Evolutionary conservation across 768 basidiomycete species (phyloP).

Genomic region (Cystobasidium ongulense): DNA sequence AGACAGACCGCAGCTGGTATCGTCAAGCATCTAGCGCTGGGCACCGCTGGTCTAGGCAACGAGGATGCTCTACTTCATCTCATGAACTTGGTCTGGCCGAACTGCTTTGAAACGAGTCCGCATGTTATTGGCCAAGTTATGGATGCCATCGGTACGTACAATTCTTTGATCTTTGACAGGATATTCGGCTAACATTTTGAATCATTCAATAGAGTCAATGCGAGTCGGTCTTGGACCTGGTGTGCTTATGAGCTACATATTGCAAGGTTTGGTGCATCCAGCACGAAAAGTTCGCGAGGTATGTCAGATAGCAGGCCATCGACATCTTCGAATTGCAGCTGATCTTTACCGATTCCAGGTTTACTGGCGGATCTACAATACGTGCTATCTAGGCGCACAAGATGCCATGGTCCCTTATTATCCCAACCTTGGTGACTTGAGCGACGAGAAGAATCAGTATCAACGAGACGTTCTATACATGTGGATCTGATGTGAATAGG

Average conservation of each 20-base stretch:
- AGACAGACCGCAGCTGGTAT: slow-evolving; percentile 97
- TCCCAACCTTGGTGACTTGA: slow-evolving; percentile 18
- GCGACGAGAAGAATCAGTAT: slow-evolving; percentile 26
- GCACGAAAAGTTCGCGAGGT: slow-evolving; percentile 95
- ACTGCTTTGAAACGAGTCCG: slow-evolving; percentile 90
- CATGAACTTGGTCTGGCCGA: slow-evolving; percentile 98
- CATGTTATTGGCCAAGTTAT: slow-evolving; percentile 97
- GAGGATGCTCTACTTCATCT: slow-evolving; percentile 97
- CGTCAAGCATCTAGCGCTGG: slow-evolving; percentile 93
- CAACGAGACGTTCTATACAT: slow-evolving; percentile 21
- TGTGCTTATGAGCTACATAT: slow-evolving; percentile 76
- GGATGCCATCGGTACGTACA: slow-evolving; percentile 74
- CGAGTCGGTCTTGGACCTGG: slow-evolving; percentile 90
- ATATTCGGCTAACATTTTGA: neutral
- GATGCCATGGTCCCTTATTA: slow-evolving; percentile 81
- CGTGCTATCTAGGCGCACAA: slow-evolving; percentile 77
- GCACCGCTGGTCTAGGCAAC: slow-evolving; percentile 91
- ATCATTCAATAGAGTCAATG: slow-evolving; percentile 55
- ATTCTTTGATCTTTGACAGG: neutral
- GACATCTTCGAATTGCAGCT: neutral
- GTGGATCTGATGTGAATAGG: slow-evolving; percentile 3
- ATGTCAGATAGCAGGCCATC: slow-evolving; percentile 38
- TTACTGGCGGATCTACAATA: slow-evolving; percentile 94
- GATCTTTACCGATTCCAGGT: slow-evolving; percentile 46
- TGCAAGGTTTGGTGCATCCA: slow-evolving; percentile 95